Evolutionary conservation across 306 rosid genomes (phyloP).

Genomic region (Vigna reflexopilosa): DNA sequence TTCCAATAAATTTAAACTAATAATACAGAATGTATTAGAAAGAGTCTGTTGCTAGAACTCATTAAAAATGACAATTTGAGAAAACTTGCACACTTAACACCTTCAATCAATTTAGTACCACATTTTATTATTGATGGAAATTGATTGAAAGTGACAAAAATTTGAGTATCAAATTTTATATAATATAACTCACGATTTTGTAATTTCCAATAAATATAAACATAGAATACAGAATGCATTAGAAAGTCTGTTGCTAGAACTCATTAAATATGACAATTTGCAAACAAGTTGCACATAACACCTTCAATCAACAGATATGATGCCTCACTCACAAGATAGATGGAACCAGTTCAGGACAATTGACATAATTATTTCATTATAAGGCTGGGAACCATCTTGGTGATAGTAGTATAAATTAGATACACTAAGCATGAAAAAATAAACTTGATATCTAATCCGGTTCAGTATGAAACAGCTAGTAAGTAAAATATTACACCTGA

Average conservation of each 20-base stretch:
- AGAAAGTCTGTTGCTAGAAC: not conserved
- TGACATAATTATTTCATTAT: conserved; percentile 36
- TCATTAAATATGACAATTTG: conserved; percentile 1
- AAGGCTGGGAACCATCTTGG: conserved; percentile 1
- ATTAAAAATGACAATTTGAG: conserved; percentile 5
- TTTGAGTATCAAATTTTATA: no score
- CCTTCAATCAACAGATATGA: conserved; percentile 34
- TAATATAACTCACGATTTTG: no score
- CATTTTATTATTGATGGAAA: no score
- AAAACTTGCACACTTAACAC: not conserved
- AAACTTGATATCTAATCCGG: not conserved
- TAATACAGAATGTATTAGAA: not conserved
- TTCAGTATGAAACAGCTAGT: conserved; percentile 23
- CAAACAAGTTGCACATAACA: not conserved
- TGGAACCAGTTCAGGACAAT: conserved; percentile 36
- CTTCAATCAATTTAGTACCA: conserved; percentile 28
- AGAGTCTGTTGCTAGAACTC: not conserved
- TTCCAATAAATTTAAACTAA: not conserved
- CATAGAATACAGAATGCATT: no score
- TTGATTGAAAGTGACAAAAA: no score
- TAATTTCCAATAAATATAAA: no score
- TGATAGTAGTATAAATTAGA: conserved; percentile 37
- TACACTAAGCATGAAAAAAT: conserved; percentile 24
- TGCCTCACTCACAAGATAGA: conserved; percentile 4
- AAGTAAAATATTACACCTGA: conserved; percentile 70